Evolutionary conservation across 2,329 filamentous ascomycete species (phyloP).

Genomic region (Lachnellula hyalina): DNA sequence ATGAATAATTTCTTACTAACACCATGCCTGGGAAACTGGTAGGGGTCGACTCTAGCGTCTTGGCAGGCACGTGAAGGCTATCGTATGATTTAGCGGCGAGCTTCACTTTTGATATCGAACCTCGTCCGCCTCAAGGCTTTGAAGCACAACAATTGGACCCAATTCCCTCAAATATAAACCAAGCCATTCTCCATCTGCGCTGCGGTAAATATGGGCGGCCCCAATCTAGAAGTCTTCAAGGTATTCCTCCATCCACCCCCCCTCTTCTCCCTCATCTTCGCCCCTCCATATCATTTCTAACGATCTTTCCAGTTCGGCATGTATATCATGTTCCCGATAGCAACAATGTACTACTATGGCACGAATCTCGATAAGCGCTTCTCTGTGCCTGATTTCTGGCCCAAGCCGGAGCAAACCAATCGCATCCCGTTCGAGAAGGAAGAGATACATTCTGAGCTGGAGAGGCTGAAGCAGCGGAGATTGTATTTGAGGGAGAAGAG

Average conservation of each 20-base stretch:
- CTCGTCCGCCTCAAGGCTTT: not conserved
- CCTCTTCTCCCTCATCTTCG: not conserved
- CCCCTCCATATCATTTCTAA: slow-evolving; percentile 8
- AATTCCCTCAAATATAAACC: not conserved
- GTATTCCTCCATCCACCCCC: slow-evolving; percentile 40
- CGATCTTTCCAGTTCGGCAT: slow-evolving; percentile 73
- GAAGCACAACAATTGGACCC: not conserved
- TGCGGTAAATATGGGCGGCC: slow-evolving; percentile 59
- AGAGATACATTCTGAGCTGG: slow-evolving; percentile 70
- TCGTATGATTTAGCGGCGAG: slow-evolving; percentile 1
- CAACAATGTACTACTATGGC: slow-evolving; percentile 99
- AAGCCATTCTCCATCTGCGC: not conserved
- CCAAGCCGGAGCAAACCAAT: slow-evolving; percentile 71
- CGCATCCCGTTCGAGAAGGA: slow-evolving; percentile 71
- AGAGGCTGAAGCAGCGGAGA: slow-evolving; percentile 27
- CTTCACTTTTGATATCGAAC: not conserved
- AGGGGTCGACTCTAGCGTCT: not conserved
- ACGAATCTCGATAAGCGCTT: slow-evolving; percentile 95
- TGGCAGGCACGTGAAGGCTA: not conserved
- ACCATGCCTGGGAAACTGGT: not conserved
- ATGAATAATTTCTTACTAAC: not conserved
- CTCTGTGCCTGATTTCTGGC: slow-evolving; percentile 88
- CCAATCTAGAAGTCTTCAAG: slow-evolving; percentile 94
- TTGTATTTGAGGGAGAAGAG: slow-evolving; percentile 32
- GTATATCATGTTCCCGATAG: slow-evolving; percentile 98